Conservation (phyloP, 257 asterid species). For the Primulina tabacum region DNA sequence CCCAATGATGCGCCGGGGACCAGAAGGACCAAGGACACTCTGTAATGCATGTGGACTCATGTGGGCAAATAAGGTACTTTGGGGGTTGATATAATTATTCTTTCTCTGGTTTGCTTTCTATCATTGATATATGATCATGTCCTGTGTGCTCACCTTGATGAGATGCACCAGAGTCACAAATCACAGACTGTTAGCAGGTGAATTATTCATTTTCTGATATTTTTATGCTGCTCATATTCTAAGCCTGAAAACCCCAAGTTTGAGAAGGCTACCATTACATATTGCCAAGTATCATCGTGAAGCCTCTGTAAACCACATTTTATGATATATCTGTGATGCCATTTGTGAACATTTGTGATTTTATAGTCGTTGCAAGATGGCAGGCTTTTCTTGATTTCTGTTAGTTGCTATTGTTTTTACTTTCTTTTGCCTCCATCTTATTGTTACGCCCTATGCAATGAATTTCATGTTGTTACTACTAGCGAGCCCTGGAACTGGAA, state of each 20-base stretch:
- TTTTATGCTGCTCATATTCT: neutral
- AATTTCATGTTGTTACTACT: neutral
- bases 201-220: neutral
- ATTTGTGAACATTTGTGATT: neutral
- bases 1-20: slow-evolving; percentile 90
- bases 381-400: neutral
- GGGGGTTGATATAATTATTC: slow-evolving; percentile 16
- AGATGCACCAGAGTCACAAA: neutral
- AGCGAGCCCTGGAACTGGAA: neutral
- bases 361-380: slow-evolving; percentile 5
- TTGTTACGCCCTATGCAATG: neutral
- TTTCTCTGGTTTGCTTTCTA: neutral
- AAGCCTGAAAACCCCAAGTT: neutral
- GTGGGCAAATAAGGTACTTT: slow-evolving; percentile 79
- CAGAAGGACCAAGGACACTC: slow-evolving; percentile 83
- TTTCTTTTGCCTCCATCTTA: neutral
- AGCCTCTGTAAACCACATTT: neutral
- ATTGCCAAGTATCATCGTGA: slow-evolving; percentile 15
- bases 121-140: neutral
- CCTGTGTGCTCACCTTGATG: neutral
- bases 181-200: neutral
- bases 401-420: neutral
- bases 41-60: slow-evolving; percentile 87
- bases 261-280: slow-evolving; percentile 17
- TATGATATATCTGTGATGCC: slow-evolving; percentile 1